phyloP scores from a whole-genome alignment of 1,284 basidiomycete genomes.

The Cryptococcus sp. region DNA sequence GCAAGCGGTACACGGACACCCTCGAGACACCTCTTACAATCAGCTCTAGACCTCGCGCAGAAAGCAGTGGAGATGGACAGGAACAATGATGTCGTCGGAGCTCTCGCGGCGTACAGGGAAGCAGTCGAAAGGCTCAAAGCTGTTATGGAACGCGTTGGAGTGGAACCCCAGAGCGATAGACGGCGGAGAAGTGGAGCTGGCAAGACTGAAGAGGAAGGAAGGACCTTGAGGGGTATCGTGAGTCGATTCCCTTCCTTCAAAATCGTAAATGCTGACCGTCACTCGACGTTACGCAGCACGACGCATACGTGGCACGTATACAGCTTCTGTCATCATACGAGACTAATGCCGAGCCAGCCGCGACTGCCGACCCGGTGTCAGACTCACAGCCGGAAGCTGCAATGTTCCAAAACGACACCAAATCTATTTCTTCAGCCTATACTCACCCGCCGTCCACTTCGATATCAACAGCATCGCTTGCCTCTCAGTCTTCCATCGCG shows the following conservation, averaged over 20 bases:
- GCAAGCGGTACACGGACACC: constrained; percentile 33
- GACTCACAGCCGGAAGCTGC: background rate
- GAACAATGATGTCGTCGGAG: constrained; percentile 50
- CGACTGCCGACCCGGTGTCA: background rate
- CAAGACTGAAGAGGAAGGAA: constrained; percentile 49
- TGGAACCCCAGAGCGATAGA: constrained; percentile 23
- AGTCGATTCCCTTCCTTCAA: constrained; percentile 19
- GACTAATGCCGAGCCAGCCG: background rate
- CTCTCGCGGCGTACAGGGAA: constrained; percentile 49
- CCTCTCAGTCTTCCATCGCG: constrained; percentile 6
- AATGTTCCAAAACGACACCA: background rate
- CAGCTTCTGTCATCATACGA: constrained; percentile 43
- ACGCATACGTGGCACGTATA: constrained; percentile 52
- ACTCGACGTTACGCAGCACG: constrained; percentile 34
- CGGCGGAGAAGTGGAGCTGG: constrained; percentile 18
- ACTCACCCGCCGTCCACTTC: constrained; percentile 9
- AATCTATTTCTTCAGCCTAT: background rate
- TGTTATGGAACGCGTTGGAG: constrained; percentile 53
- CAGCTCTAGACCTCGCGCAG: constrained; percentile 53
- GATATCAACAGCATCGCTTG: constrained; percentile 16
- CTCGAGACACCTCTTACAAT: constrained; percentile 49
- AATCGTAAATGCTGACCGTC: background rate
- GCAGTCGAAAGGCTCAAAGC: constrained; percentile 48
- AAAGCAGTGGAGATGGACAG: constrained; percentile 54
- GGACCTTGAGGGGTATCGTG: constrained; percentile 52